Evolutionary conservation across 495 filamentous ascomycete genomes (phyloP).

Genomic region (Astrothelium macrocarpum): DNA sequence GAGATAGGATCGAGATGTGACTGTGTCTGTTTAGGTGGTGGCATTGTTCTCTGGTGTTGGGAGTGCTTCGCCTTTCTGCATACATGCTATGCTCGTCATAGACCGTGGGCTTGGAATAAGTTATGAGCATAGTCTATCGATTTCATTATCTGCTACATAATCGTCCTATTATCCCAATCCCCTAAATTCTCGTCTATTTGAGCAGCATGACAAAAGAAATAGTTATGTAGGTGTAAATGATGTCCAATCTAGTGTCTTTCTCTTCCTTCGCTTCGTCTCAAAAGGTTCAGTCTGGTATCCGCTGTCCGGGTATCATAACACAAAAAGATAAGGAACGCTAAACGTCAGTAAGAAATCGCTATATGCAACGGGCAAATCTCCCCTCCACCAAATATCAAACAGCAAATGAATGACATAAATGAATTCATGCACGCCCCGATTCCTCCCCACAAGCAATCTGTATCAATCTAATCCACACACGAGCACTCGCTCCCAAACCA

Average conservation of each 20-base stretch:
- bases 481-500: not conserved
- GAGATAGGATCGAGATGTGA: too few species aligned
- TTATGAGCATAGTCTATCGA: not conserved
- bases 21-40: too few species aligned
- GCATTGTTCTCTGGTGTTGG: not conserved
- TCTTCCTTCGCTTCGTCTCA: not conserved
- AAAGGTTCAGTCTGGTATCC: constrained; percentile 1
- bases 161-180: not conserved
- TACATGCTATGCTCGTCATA: too few species aligned
- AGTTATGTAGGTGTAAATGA: not conserved
- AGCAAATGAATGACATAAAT: not conserved
- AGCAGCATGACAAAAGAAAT: not conserved
- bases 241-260: constrained; percentile 2
- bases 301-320: constrained; percentile 1
- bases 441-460: constrained; percentile 1
- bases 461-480: not conserved
- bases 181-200: not conserved
- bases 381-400: not conserved
- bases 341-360: not conserved
- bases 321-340: not conserved
- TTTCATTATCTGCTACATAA: not conserved
- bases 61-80: too few species aligned
- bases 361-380: not conserved
- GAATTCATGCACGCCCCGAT: not conserved
- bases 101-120: not conserved